Base-by-base conservation (phyloP, 2,329 filamentous ascomycete genomes). In the Proliferodiscus dingleyae region DNA sequence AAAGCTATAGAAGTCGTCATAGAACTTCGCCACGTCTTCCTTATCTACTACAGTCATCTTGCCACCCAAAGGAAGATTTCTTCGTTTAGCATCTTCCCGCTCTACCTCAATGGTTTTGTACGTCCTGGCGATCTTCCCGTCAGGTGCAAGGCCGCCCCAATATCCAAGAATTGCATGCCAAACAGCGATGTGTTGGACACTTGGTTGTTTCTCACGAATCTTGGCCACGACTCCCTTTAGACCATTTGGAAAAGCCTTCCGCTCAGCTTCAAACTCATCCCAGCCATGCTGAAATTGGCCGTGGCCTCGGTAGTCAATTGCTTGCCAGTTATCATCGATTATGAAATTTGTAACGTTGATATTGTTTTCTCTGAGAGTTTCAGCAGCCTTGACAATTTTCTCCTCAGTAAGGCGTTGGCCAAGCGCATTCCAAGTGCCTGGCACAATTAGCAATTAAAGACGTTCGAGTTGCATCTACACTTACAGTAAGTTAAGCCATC, bases 401-500 rank as follows among this genome's bases (percentile, higher is more conserved):
- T 87, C 73, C 49, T 91, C 87, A 0, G 83, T 93, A 26, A 98
- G 72, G 36, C 83, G 71, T 58, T 94, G 88, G 0, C 93, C 93
- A 0, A 98, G 72, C 0, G 83, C 86, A 61, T 97, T 98, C 93
- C 93, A 98, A 1, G 93, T 98, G 64, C 78, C 78, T 81, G 29
- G 19, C 15, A 24, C 11, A 8, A 42, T 43, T 21, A 22, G 9
- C 19, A 15, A 30, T 22, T n/a, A n/a, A 7, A 28, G 11, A 7
- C 18, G 16, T 39, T 15, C 23, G 33, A 22, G 13, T 11, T 15
- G 9, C 10, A 22, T 18, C 10, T 36, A 2, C 11, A 34, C 58
- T 48, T 38, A 61, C 93, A 98, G 62, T 93, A 98, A 0, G 89
- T 87, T 29, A 98, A 71, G 0, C 89, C 89, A 64, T 97, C 93